These are phyloP conservation scores for Vicia villosa DNA, from an alignment of 306 rosid genomes.

Conservation along the genomic window DNA sequence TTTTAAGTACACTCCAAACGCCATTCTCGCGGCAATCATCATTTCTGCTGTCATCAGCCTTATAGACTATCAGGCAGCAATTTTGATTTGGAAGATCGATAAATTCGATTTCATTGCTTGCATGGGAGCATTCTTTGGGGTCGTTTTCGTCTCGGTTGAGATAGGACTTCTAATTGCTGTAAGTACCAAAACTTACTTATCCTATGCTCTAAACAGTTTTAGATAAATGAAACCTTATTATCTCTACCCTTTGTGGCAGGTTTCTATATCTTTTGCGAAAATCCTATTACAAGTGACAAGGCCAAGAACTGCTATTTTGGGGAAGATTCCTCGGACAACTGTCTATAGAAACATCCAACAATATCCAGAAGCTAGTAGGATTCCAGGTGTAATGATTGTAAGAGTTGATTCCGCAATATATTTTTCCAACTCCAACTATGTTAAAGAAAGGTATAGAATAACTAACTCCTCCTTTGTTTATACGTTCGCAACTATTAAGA, in stretches of 20 bases:
- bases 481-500: neutral
- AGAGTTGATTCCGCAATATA: conserved; percentile 94
- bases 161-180: conserved; percentile 92
- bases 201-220: conserved; percentile 28
- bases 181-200: conserved; percentile 37
- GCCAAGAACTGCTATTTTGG: conserved; percentile 85
- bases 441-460: conserved; percentile 75
- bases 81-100: conserved; percentile 88
- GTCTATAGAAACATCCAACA: conserved; percentile 91
- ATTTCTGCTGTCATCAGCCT: conserved; percentile 87
- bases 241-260: conserved; percentile 49
- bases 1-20: conserved; percentile 92
- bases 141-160: conserved; percentile 74
- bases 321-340: conserved; percentile 79
- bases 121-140: conserved; percentile 98
- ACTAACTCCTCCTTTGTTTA: conserved; percentile 14
- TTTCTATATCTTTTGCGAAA: conserved; percentile 88
- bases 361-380: conserved; percentile 81
- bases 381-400: conserved; percentile 77
- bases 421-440: conserved; percentile 92
- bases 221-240: neutral
- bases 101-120: conserved; percentile 91
- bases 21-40: conserved; percentile 88
- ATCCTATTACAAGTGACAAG: conserved; percentile 92
- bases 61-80: conserved; percentile 80